phyloP scores from a whole-genome alignment of 2,329 filamentous ascomycete species.

The Alternaria arbusti region DNA sequence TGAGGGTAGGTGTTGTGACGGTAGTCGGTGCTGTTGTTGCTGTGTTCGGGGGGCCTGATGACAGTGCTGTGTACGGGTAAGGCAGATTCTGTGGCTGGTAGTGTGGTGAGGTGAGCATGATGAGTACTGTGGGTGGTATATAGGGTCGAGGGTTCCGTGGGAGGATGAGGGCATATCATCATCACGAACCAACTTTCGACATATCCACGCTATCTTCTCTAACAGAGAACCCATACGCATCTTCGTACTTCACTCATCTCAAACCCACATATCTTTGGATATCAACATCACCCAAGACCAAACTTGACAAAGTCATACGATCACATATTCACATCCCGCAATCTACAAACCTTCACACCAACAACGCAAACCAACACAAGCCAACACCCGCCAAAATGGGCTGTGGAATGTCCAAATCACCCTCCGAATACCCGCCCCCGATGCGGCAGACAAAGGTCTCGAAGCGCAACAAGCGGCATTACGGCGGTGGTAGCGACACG shows the following conservation, averaged over 20 bases:
- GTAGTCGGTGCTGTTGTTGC: background rate
- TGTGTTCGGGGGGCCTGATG: background rate
- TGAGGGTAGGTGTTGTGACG: background rate
- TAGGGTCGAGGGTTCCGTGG: background rate
- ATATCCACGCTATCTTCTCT: background rate
- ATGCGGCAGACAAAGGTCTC: conserved; percentile 10
- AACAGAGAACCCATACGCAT: background rate
- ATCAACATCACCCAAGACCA: background rate
- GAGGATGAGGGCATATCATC: background rate
- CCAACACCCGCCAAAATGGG: conserved; percentile 16
- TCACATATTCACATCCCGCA: background rate
- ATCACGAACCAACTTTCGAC: background rate
- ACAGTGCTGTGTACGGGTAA: background rate
- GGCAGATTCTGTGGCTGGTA: background rate
- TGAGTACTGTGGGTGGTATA: background rate
- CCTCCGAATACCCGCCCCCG: conserved; percentile 13
- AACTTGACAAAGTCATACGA: background rate
- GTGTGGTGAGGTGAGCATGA: background rate
- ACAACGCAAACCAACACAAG: background rate
- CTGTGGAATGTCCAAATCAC: conserved; percentile 24
- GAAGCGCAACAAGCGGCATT: background rate
- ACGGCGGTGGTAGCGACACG: background rate
- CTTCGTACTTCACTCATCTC: background rate
- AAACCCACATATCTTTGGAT: background rate
- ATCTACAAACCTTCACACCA: background rate